These are phyloP conservation scores for Exserohilum turcica DNA, from an alignment of 2,329 filamentous ascomycete species.

Conservation along the genomic window DNA sequence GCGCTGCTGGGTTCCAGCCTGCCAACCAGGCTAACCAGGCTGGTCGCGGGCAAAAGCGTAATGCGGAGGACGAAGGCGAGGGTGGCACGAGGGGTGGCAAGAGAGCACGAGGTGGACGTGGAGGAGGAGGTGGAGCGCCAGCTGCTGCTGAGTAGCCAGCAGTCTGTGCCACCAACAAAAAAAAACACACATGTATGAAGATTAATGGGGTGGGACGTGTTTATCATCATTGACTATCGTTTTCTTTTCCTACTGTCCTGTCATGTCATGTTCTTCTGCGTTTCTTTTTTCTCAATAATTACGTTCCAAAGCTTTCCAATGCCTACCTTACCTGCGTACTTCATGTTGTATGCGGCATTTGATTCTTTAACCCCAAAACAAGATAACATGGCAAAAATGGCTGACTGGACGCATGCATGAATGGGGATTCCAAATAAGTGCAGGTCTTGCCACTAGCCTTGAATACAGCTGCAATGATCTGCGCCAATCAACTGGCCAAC, in stretches of 20 bases:
- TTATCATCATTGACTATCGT: neutral
- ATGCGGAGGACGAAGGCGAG: conserved; percentile 38
- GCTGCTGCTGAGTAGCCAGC: conserved; percentile 11
- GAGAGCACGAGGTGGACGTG: conserved; percentile 33
- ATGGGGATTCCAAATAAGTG: no score
- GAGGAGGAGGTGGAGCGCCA: conserved; percentile 19
- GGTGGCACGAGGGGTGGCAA: conserved; percentile 38
- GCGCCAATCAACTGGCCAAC: no score
- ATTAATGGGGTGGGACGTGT: neutral
- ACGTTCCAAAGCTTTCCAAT: no score
- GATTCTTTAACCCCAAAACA: neutral
- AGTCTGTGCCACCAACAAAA: neutral
- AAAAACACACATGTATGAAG: neutral
- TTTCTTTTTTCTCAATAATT: no score
- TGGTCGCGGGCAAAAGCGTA: conserved; percentile 42
- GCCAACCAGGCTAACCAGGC: conserved; percentile 30
- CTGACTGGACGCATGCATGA: no score
- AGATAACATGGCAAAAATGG: no score
- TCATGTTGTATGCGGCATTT: no score
- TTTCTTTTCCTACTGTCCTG: no score
- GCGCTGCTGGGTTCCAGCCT: conserved; percentile 44
- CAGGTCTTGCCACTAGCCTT: no score
- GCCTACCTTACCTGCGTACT: no score
- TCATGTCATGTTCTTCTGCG: no score
- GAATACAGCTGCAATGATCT: no score